Evolutionary conservation across 1,284 basidiomycete genomes (phyloP).

Genomic region (Tilletia horrida): DNA sequence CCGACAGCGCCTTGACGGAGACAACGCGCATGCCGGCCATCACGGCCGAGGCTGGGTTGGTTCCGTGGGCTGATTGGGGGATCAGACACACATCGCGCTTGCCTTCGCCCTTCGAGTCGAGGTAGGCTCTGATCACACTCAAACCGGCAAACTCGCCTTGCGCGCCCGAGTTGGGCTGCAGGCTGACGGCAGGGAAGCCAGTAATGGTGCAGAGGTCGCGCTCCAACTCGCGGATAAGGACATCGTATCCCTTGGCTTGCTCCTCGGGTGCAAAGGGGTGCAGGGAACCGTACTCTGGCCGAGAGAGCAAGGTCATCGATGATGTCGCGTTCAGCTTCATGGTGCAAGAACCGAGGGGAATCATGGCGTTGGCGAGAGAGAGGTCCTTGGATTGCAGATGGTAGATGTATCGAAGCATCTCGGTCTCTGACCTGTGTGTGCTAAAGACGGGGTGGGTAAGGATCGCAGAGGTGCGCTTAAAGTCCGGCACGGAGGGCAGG

Average conservation of each 20-base stretch:
- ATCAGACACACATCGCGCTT: conserved; percentile 90
- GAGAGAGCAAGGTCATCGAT: conserved; percentile 92
- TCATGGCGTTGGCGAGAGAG: conserved; percentile 92
- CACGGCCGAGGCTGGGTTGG: conserved; percentile 70
- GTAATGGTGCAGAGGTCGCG: conserved; percentile 87
- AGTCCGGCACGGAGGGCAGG: conserved; percentile 52
- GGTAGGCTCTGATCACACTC: conserved; percentile 88
- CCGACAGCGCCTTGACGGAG: conserved; percentile 77
- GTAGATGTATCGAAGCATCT: conserved; percentile 87
- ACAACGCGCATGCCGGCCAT: conserved; percentile 98
- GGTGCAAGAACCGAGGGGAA: conserved; percentile 75
- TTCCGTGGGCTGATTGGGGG: conserved; percentile 91
- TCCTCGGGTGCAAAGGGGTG: conserved; percentile 90
- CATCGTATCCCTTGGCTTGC: conserved; percentile 82
- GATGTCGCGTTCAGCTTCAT: conserved; percentile 61
- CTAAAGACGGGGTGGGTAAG: conserved; percentile 82
- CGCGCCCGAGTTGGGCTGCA: conserved; percentile 97
- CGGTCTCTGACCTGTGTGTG: conserved; percentile 91
- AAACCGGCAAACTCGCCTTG: conserved; percentile 93
- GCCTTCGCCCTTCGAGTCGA: conserved; percentile 77
- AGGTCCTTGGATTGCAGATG: conserved; percentile 91
- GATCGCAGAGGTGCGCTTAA: conserved; percentile 72
- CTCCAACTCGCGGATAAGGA: conserved; percentile 85
- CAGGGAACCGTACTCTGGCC: conserved; percentile 81
- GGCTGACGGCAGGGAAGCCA: conserved; percentile 86